Evolutionary conservation across 495 filamentous ascomycete species (phyloP).

Genomic region (Tuber microsphaerosporum): DNA sequence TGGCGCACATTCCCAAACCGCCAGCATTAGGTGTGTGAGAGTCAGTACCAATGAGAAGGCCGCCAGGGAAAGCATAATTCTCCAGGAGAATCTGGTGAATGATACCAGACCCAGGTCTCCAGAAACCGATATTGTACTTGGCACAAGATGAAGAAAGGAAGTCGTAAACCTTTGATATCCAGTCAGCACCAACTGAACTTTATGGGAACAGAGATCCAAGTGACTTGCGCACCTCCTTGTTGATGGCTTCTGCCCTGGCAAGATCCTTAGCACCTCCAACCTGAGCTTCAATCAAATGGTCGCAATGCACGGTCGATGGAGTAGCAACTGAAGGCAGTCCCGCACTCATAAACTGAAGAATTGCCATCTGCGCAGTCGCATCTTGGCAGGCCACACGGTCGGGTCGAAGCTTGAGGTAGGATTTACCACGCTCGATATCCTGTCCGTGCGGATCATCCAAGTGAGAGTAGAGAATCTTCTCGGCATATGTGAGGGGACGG

Average conservation of each 20-base stretch:
- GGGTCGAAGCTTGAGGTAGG: conserved; percentile 90
- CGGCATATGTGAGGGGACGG: conserved; percentile 86
- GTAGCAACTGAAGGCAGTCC: conserved; percentile 92
- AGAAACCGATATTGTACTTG: conserved; percentile 99
- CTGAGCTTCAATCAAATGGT: conserved; percentile 98
- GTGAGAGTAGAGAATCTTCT: conserved; percentile 99
- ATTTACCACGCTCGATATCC: conserved; percentile 89
- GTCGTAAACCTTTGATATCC: conserved; percentile 62
- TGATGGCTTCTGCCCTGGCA: conserved; percentile 80
- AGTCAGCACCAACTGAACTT: neutral
- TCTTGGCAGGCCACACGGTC: conserved; percentile 99
- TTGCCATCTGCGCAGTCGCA: conserved; percentile 99
- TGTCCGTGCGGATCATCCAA: conserved; percentile 93
- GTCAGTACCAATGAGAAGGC: conserved; percentile 95
- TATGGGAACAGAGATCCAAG: neutral
- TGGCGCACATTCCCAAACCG: conserved; percentile 91
- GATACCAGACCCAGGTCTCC: conserved; percentile 96
- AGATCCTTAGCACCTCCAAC: conserved; percentile 91
- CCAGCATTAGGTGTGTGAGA: conserved; percentile 98
- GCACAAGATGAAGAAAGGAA: conserved; percentile 91
- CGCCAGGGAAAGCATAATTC: conserved; percentile 98
- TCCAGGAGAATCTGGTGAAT: conserved; percentile 98
- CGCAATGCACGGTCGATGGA: conserved; percentile 95
- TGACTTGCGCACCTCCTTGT: conserved; percentile 64
- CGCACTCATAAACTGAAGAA: conserved; percentile 98